Conservation (phyloP, 139 green algal genomes). For the Chlamydomonas sphaeroides region DNA sequence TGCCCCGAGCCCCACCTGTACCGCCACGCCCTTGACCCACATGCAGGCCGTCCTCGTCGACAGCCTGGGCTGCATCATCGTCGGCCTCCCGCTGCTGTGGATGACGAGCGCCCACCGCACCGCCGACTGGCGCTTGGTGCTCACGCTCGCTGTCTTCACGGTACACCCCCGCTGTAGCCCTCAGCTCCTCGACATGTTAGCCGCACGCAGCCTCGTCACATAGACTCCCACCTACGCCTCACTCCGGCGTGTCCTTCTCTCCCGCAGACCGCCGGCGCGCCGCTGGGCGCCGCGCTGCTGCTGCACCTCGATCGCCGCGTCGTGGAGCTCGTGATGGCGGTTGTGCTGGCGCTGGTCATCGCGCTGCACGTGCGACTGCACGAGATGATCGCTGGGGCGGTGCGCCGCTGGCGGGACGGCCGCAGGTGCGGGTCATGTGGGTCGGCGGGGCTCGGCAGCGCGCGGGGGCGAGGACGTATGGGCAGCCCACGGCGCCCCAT, state of each 20-base stretch:
- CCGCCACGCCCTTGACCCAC: no score
- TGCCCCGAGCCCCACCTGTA: no score
- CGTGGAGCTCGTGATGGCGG: conserved; percentile 42
- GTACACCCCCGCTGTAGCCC: no score
- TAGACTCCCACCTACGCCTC: no score
- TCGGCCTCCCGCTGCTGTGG: conserved; percentile 26
- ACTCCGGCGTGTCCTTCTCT: no score
- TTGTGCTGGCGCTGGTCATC: conserved; percentile 49
- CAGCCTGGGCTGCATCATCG: conserved; percentile 12
- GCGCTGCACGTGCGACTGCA: conserved; percentile 25
- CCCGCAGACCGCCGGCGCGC: conserved; percentile 33
- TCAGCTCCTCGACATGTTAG: no score
- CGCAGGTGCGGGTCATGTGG: conserved; percentile 3
- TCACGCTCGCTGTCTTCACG: conserved; percentile 8
- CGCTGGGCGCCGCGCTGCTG: conserved; percentile 43
- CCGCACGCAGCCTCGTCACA: no score
- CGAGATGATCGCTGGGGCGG: background rate
- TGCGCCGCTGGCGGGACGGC: background rate
- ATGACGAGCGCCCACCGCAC: conserved; percentile 33
- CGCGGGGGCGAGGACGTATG: no score
- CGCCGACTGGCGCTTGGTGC: conserved; percentile 37
- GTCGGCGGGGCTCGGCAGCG: no score
- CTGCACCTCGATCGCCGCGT: conserved; percentile 2
- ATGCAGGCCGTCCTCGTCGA: conserved; percentile 36
- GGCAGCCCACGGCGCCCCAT: no score